A percentile compares a stretch with the other conserved stretches of the same genome.
Evolutionary conservation across 2,329 filamentous ascomycete species (phyloP).

Genomic region (Colletotrichum gloeosporioides): DNA sequence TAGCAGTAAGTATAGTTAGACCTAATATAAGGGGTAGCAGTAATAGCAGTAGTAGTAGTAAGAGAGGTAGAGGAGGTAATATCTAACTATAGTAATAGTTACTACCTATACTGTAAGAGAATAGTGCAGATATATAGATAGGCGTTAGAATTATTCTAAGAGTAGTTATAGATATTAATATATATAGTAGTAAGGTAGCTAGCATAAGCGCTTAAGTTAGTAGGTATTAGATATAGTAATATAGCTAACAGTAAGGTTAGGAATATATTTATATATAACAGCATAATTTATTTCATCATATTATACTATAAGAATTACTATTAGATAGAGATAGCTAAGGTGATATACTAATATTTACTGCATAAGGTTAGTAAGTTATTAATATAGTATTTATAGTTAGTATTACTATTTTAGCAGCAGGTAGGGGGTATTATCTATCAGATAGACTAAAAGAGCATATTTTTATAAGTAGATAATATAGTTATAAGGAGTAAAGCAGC

Average conservation of each 20-base stretch:
- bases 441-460: not conserved
- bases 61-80: too few relatives aligned
- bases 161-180: constrained; percentile 16
- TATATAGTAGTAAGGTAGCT: constrained; percentile 6
- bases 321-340: constrained; percentile 17
- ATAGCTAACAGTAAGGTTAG: constrained; percentile 10
- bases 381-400: constrained; percentile 28
- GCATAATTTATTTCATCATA: too few relatives aligned
- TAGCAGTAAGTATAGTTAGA: not conserved
- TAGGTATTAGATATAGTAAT: not conserved
- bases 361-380: constrained; percentile 27
- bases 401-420: not conserved
- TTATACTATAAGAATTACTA: constrained; percentile 25
- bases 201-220: constrained; percentile 4
- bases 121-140: not conserved
- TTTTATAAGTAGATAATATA: not conserved
- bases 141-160: not conserved
- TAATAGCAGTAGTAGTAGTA: too few relatives aligned
- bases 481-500: not conserved
- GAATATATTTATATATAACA: not conserved
- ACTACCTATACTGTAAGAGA: not conserved
- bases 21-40: too few relatives aligned
- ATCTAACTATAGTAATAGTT: too few relatives aligned
- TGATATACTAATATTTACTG: constrained; percentile 31
- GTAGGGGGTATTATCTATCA: not conserved